Conservation (phyloP, 176 grass and related monocot genomes). For the Stipa capillata region DNA sequence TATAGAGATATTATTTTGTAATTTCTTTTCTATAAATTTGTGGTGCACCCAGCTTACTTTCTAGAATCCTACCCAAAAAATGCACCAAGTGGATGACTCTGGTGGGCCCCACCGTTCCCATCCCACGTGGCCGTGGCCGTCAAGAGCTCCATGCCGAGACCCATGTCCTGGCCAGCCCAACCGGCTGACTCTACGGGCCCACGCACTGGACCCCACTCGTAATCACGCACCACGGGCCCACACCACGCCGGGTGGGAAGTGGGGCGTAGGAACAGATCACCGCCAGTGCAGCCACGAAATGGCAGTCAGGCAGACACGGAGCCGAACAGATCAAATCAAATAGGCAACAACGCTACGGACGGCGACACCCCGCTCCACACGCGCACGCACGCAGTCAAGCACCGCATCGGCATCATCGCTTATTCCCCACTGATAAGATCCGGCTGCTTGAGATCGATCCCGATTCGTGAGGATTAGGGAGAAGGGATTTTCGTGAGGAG, state of each 20-base stretch:
- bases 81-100: background rate
- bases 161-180: background rate
- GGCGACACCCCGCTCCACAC: too few species aligned
- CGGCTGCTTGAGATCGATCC: background rate
- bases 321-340: background rate
- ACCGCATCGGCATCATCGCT: too few species aligned
- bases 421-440: too few species aligned
- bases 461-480: background rate
- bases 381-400: too few species aligned
- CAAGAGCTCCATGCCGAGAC: background rate
- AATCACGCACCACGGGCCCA: rapidly evolving
- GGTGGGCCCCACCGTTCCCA: background rate
- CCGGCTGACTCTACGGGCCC: background rate
- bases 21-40: too few species aligned
- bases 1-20: too few species aligned
- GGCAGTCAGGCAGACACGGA: background rate
- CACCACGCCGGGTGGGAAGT: background rate
- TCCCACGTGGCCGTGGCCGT: background rate
- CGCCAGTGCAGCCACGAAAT: too few species aligned
- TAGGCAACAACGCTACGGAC: too few species aligned
- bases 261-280: too few species aligned
- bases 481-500: background rate
- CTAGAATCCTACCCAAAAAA: too few species aligned
- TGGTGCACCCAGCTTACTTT: too few species aligned
- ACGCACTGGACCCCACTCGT: background rate